Percentiles rank a stretch among this genome's conserved stretches.
phyloP scores from a whole-genome alignment of 139 green algal species.

The Dunaliella primolecta region DNA sequence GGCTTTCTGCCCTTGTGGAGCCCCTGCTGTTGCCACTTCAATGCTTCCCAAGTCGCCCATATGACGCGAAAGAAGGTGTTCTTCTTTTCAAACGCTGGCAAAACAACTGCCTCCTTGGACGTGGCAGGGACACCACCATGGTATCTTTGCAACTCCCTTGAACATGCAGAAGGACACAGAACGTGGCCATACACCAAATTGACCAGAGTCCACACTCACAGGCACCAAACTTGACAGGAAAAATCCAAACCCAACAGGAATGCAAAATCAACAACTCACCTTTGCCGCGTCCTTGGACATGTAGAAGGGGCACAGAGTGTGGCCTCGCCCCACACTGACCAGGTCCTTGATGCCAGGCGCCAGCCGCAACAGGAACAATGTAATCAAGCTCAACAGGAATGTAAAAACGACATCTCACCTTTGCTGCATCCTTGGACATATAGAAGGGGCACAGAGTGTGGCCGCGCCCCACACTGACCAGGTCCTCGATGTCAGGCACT shows the following conservation, averaged over 20 bases:
- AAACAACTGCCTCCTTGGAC: no score
- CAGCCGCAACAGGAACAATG: no score
- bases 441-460: conserved; percentile 46
- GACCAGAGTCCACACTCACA: conserved; percentile 91
- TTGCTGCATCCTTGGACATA: conserved; percentile 15
- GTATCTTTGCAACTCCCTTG: background rate
- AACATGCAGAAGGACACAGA: conserved; percentile 47
- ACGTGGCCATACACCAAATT: conserved; percentile 42
- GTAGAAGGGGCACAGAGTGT: conserved; percentile 49
- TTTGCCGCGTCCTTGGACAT: conserved; percentile 12
- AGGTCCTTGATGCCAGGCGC: conserved; percentile 90
- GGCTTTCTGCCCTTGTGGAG: no score
- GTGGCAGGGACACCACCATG: no score
- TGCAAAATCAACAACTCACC: no score
- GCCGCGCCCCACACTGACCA: conserved; percentile 57
- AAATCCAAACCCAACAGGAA: no score
- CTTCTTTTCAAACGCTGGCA: no score
- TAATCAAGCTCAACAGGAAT: no score
- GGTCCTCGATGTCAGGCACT: conserved; percentile 88
- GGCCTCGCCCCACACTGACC: conserved; percentile 45
- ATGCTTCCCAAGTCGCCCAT: no score
- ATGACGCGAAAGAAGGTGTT: no score
- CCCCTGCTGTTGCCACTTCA: no score
- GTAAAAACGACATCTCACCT: no score
- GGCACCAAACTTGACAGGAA: conserved; percentile 21